Evolutionary conservation across 306 rosid species (phyloP), one percentile per base, ranked within the genome.

Genomic region (Purshia tridentata): DNA sequence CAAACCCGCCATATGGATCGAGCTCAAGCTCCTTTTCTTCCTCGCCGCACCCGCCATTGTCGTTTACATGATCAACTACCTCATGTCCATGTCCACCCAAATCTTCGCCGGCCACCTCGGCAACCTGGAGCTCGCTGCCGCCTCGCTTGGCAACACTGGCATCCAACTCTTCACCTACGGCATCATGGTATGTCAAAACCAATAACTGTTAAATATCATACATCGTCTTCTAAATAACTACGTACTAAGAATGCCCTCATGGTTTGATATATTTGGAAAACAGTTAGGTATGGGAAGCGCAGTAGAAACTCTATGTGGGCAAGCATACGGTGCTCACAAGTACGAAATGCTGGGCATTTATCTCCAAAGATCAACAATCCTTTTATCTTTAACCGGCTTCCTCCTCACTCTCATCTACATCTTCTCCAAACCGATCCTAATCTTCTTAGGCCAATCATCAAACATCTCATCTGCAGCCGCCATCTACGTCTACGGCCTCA

Each of bases 251-350:
- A n/a, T n/a, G n/a, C n/a, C n/a, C n/a, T n/a, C n/a, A n/a, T n/a
- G n/a, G 35, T 29, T 29, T 29, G 35, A 29, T 29, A 29, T 29
- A 29, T 29, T 29, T 16, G 8, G 12, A 3, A 29, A 13, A 69
- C 84, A 92, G 98, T 76, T 90, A 35, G 98, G 98, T 0, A 90
- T 92, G 98, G 98, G 98, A 16, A 92, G 98, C 57, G 98, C 98
- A 0, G 98, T 90, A n/a, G 98, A 92, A 74, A 92, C 96, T 0
- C 77, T 92, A 16, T 90, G 98, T 13, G 98, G 98, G 1, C 98
- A 90, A 84, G 93, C 98, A 4, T 88, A 59, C 29, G 98, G 98
- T 1, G 98, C 94, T 0, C 44, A 72, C 0, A 89, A 84, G 63
- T 85, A 42, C 12, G 91, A 72, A 1, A 86, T 90, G 94, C 39